Base-by-base conservation (phyloP, 441 rosid genomes). In the Cnidoscolus chayamansa region DNA sequence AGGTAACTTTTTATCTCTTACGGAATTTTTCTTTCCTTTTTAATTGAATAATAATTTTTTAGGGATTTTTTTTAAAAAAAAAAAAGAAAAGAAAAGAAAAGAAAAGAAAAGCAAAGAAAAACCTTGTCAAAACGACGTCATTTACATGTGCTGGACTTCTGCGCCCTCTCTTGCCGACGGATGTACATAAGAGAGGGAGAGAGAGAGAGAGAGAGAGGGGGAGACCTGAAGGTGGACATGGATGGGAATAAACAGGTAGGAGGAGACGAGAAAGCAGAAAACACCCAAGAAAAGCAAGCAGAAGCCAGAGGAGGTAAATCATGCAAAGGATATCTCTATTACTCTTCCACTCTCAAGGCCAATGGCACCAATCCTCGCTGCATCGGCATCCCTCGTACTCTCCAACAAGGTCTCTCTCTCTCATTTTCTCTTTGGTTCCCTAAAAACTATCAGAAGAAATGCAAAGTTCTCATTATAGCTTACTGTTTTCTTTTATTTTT, bases 301-400 rank as follows among this genome's bases (percentile, higher is more conserved):
- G 45, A 40, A 40, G 45, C 45, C 6, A 71, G 73, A 70, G 35
- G 67, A 69, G 90, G 86, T 65, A 88, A 85, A 85, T 86, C 94
- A 31, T 90, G 97, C 78, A 85, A 80, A 79, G 96, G 96, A 31
- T 86, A 78, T 79, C 79, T 85, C 20, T 87, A 82, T 74, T 88
- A 88, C 78, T 80, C 88, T 43, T 84, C 96, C 62, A 25, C 58
- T 66, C 94, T 87, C 83, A 84, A 86, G 84, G 83, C 94, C 70
- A 83, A 83, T 50, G 72, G 81, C 74, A 80, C 71, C 16, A 81
- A 78, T 57, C 97, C 97, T 82, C 90, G 91, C 59, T 90, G 93
- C 82, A 56, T 90, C 72, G 97, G 97, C 66, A 64, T 92, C 78
- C 89, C 89, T 67, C 86, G 87, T 54, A 61, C 87, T 65, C 89